Conservation (phyloP, 495 filamentous ascomycete species). For the Pseudotulostoma volvatum region DNA sequence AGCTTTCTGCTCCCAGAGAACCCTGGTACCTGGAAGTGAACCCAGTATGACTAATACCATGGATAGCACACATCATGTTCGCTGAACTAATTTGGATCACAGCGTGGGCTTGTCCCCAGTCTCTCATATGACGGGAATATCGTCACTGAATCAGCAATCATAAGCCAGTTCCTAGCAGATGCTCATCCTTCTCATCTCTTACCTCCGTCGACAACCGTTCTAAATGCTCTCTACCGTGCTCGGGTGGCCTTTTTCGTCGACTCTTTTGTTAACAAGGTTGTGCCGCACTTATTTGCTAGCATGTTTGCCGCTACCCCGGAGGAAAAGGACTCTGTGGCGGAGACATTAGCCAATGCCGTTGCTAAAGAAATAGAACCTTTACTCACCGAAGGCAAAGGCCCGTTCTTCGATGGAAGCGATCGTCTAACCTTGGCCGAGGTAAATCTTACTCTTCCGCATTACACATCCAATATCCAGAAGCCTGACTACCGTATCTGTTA, state of each 20-base stretch:
- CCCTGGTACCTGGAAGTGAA: slow-evolving; percentile 78
- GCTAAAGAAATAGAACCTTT: slow-evolving; percentile 64
- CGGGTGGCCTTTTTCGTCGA: slow-evolving; percentile 63
- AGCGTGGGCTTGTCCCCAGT: slow-evolving; percentile 62
- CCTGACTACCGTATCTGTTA: slow-evolving; percentile 8
- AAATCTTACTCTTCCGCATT: slow-evolving; percentile 6
- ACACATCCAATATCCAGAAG: not conserved
- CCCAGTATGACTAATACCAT: slow-evolving; percentile 40
- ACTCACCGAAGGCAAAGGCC: slow-evolving; percentile 40
- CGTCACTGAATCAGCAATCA: slow-evolving; percentile 57
- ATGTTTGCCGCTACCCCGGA: slow-evolving; percentile 20
- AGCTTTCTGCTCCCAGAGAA: slow-evolving; percentile 54
- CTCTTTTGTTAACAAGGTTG: slow-evolving; percentile 49
- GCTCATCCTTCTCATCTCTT: slow-evolving; percentile 34
- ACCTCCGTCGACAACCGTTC: slow-evolving; percentile 17
- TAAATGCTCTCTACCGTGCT: slow-evolving; percentile 44
- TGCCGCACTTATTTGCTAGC: slow-evolving; percentile 26
- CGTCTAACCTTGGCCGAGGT: slow-evolving; percentile 69
- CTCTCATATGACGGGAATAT: slow-evolving; percentile 55
- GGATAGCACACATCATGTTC: too few relatives aligned
- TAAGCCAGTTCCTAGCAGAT: slow-evolving; percentile 60
- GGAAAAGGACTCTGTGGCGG: slow-evolving; percentile 20
- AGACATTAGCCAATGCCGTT: slow-evolving; percentile 31
- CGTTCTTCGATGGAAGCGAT: slow-evolving; percentile 69
- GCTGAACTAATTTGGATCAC: too few relatives aligned